Percentiles rank a stretch among this genome's conserved stretches.
phyloP scores from a whole-genome alignment of 345 rosid species.

The Rhodomyrtus tomentosa region DNA sequence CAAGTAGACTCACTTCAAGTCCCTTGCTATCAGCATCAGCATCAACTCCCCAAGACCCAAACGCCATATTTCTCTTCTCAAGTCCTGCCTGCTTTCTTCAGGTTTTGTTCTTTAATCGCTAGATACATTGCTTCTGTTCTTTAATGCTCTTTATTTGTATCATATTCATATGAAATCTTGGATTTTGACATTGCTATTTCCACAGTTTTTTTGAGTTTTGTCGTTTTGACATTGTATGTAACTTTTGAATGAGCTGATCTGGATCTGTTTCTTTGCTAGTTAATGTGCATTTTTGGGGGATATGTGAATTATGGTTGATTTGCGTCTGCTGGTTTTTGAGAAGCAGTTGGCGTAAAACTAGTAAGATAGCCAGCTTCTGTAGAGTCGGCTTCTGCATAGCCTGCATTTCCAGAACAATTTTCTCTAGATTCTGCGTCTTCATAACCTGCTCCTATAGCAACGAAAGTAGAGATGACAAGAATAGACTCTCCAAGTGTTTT shows the following conservation, averaged over 20 bases:
- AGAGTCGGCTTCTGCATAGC: not conserved
- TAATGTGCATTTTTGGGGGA: constrained; percentile 6
- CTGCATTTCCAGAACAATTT: not conserved
- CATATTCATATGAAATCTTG: not conserved
- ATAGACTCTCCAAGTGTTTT: not conserved
- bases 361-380: no score
- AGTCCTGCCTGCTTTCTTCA: not conserved
- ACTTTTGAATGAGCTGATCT: constrained; percentile 3
- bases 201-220: not conserved
- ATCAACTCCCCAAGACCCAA: no score
- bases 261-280: constrained; percentile 19
- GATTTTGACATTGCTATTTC: no score
- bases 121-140: not conserved
- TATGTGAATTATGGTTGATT: not conserved
- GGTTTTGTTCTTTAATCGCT: not conserved
- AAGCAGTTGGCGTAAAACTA: not conserved
- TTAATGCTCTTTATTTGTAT: not conserved
- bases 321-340: no score
- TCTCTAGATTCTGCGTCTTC: not conserved
- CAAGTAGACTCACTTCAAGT: not conserved
- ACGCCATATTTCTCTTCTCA: not conserved
- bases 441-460: not conserved
- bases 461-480: not conserved
- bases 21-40: no score
- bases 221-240: not conserved